phyloP scores from a whole-genome alignment of 208 protist species.

The Wallacemonas sp. region DNA sequence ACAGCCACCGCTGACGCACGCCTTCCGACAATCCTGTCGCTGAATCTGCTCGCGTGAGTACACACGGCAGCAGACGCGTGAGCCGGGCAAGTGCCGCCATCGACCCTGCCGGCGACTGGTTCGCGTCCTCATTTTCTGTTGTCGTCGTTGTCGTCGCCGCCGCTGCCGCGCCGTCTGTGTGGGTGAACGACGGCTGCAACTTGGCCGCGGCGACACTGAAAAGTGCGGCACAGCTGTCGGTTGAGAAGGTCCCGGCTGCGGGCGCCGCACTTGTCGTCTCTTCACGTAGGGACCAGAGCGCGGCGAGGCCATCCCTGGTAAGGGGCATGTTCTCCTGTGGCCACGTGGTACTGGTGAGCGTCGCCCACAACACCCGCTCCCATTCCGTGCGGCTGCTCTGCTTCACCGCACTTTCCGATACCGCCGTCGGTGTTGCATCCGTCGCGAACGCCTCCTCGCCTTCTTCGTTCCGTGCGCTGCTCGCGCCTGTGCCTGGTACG shows the following conservation, averaged over 20 bases:
- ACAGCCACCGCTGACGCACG: slow-evolving; percentile 29
- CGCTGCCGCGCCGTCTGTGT: not conserved
- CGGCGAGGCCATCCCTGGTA: not conserved
- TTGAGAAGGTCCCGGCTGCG: not conserved
- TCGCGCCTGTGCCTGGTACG: not conserved
- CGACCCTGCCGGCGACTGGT: not conserved
- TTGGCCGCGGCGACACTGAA: not conserved
- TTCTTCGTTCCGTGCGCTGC: not conserved
- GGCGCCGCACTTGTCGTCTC: too few relatives aligned
- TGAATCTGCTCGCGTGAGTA: not conserved
- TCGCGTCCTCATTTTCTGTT: not conserved
- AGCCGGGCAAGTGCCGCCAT: not conserved
- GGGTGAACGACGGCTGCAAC: not conserved
- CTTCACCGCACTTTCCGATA: not conserved
- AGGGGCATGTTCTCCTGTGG: not conserved
- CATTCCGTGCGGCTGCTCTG: not conserved
- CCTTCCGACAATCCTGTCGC: not conserved
- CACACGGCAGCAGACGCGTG: slow-evolving; percentile 26
- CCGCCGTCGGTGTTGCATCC: too few relatives aligned
- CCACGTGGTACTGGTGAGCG: not conserved
- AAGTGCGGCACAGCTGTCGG: not conserved
- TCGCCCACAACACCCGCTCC: not conserved
- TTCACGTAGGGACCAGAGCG: not conserved
- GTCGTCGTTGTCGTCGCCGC: too few relatives aligned
- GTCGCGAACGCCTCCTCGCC: not conserved